Base-by-base conservation (phyloP, 1,284 basidiomycete genomes). In the Paramarasmius palmivorus region DNA sequence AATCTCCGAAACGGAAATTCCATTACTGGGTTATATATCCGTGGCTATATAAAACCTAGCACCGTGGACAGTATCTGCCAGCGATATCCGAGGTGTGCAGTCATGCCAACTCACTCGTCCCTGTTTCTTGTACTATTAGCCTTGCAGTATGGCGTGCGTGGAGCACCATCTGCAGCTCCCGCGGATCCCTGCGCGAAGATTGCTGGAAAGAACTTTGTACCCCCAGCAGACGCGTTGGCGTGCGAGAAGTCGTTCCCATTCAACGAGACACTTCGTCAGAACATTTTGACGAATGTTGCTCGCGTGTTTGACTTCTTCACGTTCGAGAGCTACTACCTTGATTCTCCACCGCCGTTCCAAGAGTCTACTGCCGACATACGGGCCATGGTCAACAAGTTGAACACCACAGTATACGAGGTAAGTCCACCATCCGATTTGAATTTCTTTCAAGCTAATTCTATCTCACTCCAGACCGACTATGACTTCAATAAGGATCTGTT, bases 231-330 rank as follows among this genome's bases (percentile, higher is more conserved):
- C 56, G 82, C 77, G n/a, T 67, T 83, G 50, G 78, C 82, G 1
- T 86, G 83, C 61, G 67, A 78, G 60, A 81, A 78, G 63, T 76
- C 79, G 6, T 86, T 85, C 65, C 79, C 82, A 0, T 85, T 85
- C 72, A 83, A 84, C 61, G 81, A 84, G 63, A 83, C 79, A 8
- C 68, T 86, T 19, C 74, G 79, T 22, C 76, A 84, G 63, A 86
- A 86, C 63, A 79, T 84, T 34, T 59, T 84, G 48, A 73, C 70
- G 9, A 78, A 74, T 56, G 70, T 83, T 53, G 74, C 74, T 10
- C 70, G 79, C 26, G 82, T 85, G 35, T 81, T 84, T 56, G 77
- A 85, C 64, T 86, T 87, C 60, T 86, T 73, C 67, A 84, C 83
- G 0, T 86, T 84, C 59, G 84, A 86, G 62, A 76, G 83, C 46